Conservation (phyloP, 2,329 filamentous ascomycete species). For the Stenocarpella maydis region DNA sequence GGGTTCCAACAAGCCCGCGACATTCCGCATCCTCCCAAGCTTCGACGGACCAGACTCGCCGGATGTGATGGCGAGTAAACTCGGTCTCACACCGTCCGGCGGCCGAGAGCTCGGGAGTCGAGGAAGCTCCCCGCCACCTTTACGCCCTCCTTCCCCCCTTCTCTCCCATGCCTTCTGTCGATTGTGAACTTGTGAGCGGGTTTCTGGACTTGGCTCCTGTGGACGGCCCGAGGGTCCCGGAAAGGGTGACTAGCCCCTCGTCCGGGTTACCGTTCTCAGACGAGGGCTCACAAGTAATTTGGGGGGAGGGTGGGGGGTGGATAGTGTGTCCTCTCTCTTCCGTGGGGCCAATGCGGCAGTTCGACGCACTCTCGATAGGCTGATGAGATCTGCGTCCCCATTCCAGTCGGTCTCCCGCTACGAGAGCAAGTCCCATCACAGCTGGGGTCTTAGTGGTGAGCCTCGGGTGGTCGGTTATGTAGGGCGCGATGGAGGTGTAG, state of each 20-base stretch:
- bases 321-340: no score
- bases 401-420: no score
- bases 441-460: no score
- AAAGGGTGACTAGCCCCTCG: neutral
- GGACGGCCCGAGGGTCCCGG: no score
- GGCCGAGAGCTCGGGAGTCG: neutral
- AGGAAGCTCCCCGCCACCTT: no score
- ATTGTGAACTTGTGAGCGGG: neutral
- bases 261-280: neutral
- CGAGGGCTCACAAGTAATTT: neutral
- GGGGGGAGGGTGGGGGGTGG: no score
- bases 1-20: neutral
- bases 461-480: no score
- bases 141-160: neutral
- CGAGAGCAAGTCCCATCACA: no score
- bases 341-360: no score
- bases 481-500: no score
- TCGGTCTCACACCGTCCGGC: neutral
- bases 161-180: neutral
- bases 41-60: neutral
- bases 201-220: neutral
- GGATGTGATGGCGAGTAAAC: neutral
- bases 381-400: neutral
- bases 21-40: neutral
- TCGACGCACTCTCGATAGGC: neutral